Evolutionary conservation across 2,329 filamentous ascomycete species (phyloP).

Genomic region (Cadophora luteo-olivacea): DNA sequence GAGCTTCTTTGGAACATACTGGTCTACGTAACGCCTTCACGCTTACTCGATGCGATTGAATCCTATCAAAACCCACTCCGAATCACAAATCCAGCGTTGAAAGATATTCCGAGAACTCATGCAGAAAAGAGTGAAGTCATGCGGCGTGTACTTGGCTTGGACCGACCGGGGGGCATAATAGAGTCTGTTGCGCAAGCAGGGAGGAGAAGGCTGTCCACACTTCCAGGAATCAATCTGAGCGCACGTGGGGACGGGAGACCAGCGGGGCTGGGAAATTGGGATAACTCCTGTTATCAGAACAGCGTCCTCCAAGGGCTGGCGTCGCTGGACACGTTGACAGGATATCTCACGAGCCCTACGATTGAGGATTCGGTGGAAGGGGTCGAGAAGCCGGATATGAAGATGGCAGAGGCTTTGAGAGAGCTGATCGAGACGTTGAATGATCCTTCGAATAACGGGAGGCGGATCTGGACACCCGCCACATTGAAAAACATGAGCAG

Average conservation of each 20-base stretch:
- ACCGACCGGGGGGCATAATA: slow-evolving; percentile 59
- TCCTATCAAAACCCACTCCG: slow-evolving; percentile 47
- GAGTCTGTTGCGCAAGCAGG: slow-evolving; percentile 64
- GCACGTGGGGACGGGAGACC: slow-evolving; percentile 54
- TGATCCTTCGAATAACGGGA: slow-evolving; percentile 72
- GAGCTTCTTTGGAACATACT: slow-evolving; percentile 66
- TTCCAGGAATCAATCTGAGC: slow-evolving; percentile 50
- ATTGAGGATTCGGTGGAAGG: slow-evolving; percentile 37
- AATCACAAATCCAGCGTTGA: slow-evolving; percentile 53
- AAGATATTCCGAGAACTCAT: slow-evolving; percentile 50
- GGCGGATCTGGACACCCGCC: slow-evolving; percentile 80
- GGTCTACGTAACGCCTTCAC: slow-evolving; percentile 62
- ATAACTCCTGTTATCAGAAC: slow-evolving; percentile 98
- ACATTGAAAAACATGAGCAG: slow-evolving; percentile 91
- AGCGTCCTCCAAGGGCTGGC: slow-evolving; percentile 88
- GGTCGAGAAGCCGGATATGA: slow-evolving; percentile 35
- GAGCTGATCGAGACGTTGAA: slow-evolving; percentile 75
- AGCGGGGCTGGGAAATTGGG: slow-evolving; percentile 83
- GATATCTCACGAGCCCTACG: slow-evolving; percentile 64
- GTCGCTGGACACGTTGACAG: slow-evolving; percentile 72
- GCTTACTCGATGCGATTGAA: slow-evolving; percentile 63
- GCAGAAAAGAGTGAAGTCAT: slow-evolving; percentile 70
- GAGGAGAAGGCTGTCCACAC: slow-evolving; percentile 59
- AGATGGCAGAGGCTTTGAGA: slow-evolving; percentile 47
- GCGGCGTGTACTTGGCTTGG: slow-evolving; percentile 66